Base-by-base conservation (phyloP, 208 protist genomes). In the Pavlovales sp. region DNA sequence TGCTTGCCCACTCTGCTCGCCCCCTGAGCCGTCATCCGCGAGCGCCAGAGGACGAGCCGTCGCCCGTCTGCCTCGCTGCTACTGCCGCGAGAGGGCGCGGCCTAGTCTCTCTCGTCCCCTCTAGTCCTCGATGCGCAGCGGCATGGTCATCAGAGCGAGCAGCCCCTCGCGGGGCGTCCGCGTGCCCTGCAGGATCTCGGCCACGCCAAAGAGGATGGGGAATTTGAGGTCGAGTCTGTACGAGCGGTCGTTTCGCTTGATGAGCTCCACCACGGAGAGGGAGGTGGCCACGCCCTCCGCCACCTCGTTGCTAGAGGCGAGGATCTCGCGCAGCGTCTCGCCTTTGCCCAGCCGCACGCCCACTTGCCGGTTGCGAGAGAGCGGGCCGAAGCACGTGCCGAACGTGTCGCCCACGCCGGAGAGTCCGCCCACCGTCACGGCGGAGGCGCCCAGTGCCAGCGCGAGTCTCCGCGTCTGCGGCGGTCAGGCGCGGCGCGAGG, bases 141-240 rank as follows among this genome's bases (percentile, higher is more conserved):
- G 88, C 79, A 90, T 75, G 37, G 37, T 32, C 88, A 90, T 90
- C 14, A 90, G 88, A 11, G 34, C 32, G n/a, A 86, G n/a, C 39
- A 90, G 67, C 14, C 88, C 88, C 39, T 86, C 88, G n/a, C 46
- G 66, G 36, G 88, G 88, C 32, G 75, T 87, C 47, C 42, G 40
- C 47, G 86, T 28, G 32, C 88, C 88, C 36, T 90, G 36, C 0
- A 90, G 40, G 34, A 90, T 82, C 30, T 79, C 71, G 5, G 88
- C 88, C 14, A 90, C 88, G 79, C 88, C 88, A 32, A 90, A 90
- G 40, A 90, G 79, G n/a, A 90, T 90, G 10, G 88, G 88, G 38
- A 79, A 90, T 71, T 87, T 90, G 41, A 87, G 88, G 88, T 87
- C 79, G 39, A 47, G 47, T 20, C 80, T 34, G 71, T 85, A 90